Percentiles rank a stretch among this genome's conserved stretches.
These are phyloP conservation scores for Allomyces javanicus DNA, from an alignment of 192 early-diverging fungal species.

Conservation along the genomic window DNA sequence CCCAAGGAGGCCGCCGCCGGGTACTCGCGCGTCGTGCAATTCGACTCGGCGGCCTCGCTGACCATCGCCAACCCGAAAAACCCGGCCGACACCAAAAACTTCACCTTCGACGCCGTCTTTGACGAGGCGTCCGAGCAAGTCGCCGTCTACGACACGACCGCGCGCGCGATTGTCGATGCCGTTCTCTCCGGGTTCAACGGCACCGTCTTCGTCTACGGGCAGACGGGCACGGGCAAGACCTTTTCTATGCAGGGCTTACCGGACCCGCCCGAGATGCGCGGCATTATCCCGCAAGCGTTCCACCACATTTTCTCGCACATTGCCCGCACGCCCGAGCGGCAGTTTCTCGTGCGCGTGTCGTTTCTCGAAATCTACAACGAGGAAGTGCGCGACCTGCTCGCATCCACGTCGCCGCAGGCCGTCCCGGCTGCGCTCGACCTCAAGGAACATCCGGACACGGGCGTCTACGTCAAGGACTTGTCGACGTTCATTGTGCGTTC, in stretches of 20 bases:
- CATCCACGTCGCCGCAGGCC: slow-evolving; percentile 5
- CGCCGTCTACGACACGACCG: slow-evolving; percentile 38
- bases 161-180: slow-evolving; percentile 31
- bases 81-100: slow-evolving; percentile 25
- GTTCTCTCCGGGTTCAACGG: slow-evolving; percentile 40
- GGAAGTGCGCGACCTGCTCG: slow-evolving; percentile 28
- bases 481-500: slow-evolving; percentile 28
- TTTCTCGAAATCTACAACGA: slow-evolving; percentile 39
- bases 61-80: slow-evolving; percentile 23
- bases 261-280: slow-evolving; percentile 37
- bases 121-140: slow-evolving; percentile 28
- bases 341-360: slow-evolving; percentile 37
- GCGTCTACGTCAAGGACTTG: slow-evolving; percentile 45
- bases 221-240: slow-evolving; percentile 34
- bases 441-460: slow-evolving; percentile 42
- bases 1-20: slow-evolving; percentile 28
- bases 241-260: slow-evolving; percentile 55
- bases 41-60: slow-evolving; percentile 16
- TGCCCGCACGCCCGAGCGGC: slow-evolving; percentile 18
- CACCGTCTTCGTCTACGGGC: slow-evolving; percentile 39
- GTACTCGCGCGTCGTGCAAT: slow-evolving; percentile 21
- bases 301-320: slow-evolving; percentile 43
- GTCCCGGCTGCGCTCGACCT: slow-evolving; percentile 21
- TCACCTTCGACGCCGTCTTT: slow-evolving; percentile 39
- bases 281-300: slow-evolving; percentile 41